phyloP scores from a whole-genome alignment of 164 flowering plant genomes.

The Malania oleifera region DNA sequence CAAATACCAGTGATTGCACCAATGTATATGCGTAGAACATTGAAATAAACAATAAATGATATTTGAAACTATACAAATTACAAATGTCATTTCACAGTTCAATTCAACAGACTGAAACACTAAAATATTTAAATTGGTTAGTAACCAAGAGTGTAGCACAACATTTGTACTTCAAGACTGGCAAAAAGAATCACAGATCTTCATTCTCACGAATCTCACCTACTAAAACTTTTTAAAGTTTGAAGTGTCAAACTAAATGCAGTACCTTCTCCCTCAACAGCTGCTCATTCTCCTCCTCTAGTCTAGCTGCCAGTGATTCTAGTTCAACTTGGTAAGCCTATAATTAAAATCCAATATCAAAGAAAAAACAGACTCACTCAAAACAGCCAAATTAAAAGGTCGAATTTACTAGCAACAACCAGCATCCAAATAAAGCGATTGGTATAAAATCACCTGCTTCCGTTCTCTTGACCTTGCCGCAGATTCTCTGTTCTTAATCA shows the following conservation, averaged over 20 bases:
- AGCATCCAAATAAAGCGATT: neutral
- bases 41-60: too few relatives aligned
- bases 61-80: too few relatives aligned
- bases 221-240: neutral
- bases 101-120: neutral
- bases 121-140: neutral
- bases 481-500: constrained; percentile 79
- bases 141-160: neutral
- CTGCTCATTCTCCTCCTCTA: constrained; percentile 68
- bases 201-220: neutral
- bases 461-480: constrained; percentile 79
- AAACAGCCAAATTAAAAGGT: neutral
- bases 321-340: constrained; percentile 78
- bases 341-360: constrained; percentile 2
- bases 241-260: constrained; percentile 1
- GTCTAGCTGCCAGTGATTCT: constrained; percentile 50
- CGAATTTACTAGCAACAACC: neutral
- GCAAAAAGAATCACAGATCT: neutral
- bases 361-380: neutral
- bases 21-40: too few relatives aligned
- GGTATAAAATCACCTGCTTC: constrained; percentile 44
- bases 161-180: neutral
- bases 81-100: neutral
- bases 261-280: constrained; percentile 65
- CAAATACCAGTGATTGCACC: too few relatives aligned